Evolutionary conservation across 805 yeast species (phyloP).

Genomic region (Candida namnaoensis): DNA sequence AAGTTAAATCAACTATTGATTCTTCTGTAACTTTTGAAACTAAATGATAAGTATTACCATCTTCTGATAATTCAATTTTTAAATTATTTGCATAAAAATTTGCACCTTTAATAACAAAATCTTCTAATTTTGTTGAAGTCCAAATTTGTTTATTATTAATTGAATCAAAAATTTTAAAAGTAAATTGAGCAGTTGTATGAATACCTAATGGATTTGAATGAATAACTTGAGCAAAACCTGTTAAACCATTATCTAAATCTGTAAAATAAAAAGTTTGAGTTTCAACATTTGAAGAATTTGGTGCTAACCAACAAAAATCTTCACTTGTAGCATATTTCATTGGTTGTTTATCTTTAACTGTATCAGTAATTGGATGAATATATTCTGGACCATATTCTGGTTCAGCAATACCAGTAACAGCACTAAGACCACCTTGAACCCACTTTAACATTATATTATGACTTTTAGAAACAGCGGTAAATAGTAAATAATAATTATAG

Average conservation of each 20-base stretch:
- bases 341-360: slow-evolving; percentile 47
- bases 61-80: slow-evolving; percentile 51
- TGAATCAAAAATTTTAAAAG: slow-evolving; percentile 68
- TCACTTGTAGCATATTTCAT: slow-evolving; percentile 48
- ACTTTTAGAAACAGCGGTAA: not conserved
- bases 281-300: slow-evolving; percentile 84
- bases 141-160: slow-evolving; percentile 46
- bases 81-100: slow-evolving; percentile 75
- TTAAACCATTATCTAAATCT: slow-evolving; percentile 48
- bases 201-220: slow-evolving; percentile 88
- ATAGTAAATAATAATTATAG: no score
- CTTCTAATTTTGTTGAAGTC: slow-evolving; percentile 87
- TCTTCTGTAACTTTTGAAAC: slow-evolving; percentile 61
- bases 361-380: slow-evolving; percentile 71
- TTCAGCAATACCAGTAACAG: slow-evolving; percentile 94
- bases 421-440: slow-evolving; percentile 83
- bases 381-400: slow-evolving; percentile 95
- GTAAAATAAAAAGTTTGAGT: slow-evolving; percentile 89
- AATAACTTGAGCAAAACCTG: slow-evolving; percentile 90
- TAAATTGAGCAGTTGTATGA: slow-evolving; percentile 87
- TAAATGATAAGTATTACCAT: slow-evolving; percentile 41
- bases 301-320: slow-evolving; percentile 72
- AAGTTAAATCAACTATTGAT: slow-evolving; percentile 59
- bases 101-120: slow-evolving; percentile 64
- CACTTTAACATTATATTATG: slow-evolving; percentile 52